Evolutionary conservation across 2,329 filamentous ascomycete species (phyloP).

Genomic region (Apiospora phragmitis): DNA sequence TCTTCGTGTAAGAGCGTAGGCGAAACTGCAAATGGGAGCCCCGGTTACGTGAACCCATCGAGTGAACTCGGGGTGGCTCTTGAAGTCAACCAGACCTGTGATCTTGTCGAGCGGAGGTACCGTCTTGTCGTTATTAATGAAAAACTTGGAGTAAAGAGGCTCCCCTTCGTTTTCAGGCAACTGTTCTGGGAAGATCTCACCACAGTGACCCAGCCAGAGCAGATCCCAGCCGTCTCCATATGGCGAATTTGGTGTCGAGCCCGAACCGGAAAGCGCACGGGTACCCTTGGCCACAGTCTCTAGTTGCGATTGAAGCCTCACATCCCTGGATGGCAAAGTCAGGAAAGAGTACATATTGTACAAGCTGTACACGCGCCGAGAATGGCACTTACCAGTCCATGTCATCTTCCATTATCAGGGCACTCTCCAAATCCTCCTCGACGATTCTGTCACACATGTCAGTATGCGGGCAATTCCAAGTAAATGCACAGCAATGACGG

Average conservation of each 20-base stretch:
- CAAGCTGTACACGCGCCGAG: background rate
- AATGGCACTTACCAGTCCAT: slow-evolving; percentile 31
- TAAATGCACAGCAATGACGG: background rate
- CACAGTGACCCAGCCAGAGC: slow-evolving; percentile 41
- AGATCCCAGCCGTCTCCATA: slow-evolving; percentile 36
- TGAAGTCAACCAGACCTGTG: slow-evolving; percentile 15
- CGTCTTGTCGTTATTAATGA: slow-evolving; percentile 16
- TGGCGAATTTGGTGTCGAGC: slow-evolving; percentile 9
- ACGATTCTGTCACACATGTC: slow-evolving; percentile 30
- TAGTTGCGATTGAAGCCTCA: slow-evolving; percentile 34
- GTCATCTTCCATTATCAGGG: slow-evolving; percentile 41
- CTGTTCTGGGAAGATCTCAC: slow-evolving; percentile 20
- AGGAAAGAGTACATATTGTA: background rate
- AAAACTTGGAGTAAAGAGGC: slow-evolving; percentile 16
- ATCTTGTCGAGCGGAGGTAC: slow-evolving; percentile 14
- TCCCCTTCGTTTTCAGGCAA: slow-evolving; percentile 15
- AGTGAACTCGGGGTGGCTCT: slow-evolving; percentile 11
- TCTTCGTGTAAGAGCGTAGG: slow-evolving; percentile 16
- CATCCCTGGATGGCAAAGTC: slow-evolving; percentile 26
- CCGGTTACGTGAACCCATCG: slow-evolving; percentile 20
- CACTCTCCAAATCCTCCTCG: slow-evolving; percentile 33
- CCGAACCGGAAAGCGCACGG: slow-evolving; percentile 24
- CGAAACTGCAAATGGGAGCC: slow-evolving; percentile 17
- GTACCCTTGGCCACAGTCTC: slow-evolving; percentile 31
- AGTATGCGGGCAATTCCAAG: background rate